Evolutionary conservation across 208 protist species (phyloP), one percentile per base, ranked within the genome.

Genomic region (Trypanosoma conorhini): DNA sequence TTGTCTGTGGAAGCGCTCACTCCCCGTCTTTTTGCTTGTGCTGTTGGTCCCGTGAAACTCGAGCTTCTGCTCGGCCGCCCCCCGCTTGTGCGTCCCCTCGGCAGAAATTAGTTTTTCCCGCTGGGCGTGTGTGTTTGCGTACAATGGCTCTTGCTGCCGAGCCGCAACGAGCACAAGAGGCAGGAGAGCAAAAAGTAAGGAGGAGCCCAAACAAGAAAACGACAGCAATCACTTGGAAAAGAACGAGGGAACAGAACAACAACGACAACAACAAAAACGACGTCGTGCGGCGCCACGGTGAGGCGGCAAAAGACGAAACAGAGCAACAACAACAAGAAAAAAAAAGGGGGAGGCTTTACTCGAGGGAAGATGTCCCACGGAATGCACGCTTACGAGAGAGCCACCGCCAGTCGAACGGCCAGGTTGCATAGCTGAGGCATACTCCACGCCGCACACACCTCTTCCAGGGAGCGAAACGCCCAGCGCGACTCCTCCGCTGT

Each of bases 371-470:
- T 19, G 8, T 1, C 52, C 40, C 31, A 31, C 33, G 21, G 58
- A 52, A 31, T 10, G n/a, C 8, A 31, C 17, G 30, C 9, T 51
- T 22, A 22, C 55, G 30, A 13, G 15, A 60, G 21, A 67, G 67
- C 54, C 66, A 69, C 80, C 7, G 80, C 86, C 8, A 83, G 61
- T 21, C 75, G 81, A 12, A 91, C 46, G 8, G 84, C 86, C 42
- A 86, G 67, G 55, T 83, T 89, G 76, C 82, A 91, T 31, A 84
- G 75, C 58, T 74, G 67, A 46, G 77, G 58, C 81, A 95, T 87
- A 26, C 79, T 72, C 86, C 86, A 95, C 24, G 66, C 73, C 24
- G 74, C 57, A 56, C 77, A 81, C 19, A 94, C 67, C 66, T 80
- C 69, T 35, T 86, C 82, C 13, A 94, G 62, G 4, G 63, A 74